Evolutionary conservation across 2,329 filamentous ascomycete genomes (phyloP), one percentile per base, ranked within the genome.

Genomic region (Parasarocladium wereldwijsianum): DNA sequence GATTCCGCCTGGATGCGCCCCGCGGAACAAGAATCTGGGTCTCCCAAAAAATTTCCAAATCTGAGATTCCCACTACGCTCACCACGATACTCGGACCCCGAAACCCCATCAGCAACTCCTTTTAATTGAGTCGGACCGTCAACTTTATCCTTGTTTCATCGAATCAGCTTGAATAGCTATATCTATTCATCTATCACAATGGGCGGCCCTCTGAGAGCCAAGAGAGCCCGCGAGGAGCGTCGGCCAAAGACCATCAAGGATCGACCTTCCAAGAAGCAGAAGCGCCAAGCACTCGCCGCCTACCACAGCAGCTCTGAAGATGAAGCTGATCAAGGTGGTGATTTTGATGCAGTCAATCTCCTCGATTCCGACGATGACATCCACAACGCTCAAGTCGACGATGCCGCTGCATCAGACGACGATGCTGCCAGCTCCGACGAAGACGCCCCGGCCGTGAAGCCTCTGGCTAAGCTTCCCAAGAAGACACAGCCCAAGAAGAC

Each of bases 331-430:
- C 21, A 49, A 8, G 46, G 47, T 17, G 44, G 58, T 28, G 53
- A 55, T 31, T 67, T 68, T 43, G 49, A 58, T 17, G 58, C 65
- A 3, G 62, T 68, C 36, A 59, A 69, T 38, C 52, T 71, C 11
- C 54, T 69, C 29, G 66, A 70, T 43, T 70, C 65, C 5, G 66
- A 72, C 40, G 66, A 70, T 32, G 64, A 70, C 32, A 57, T 71
- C 31, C 59, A 67, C 41, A 63, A 69, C 39, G 60, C 60, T 24
- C 46, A 49, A 5, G 63, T 60, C 12, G 66, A 72, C 35, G 64
- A 70, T 24, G 54, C 58, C 24, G 55, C 51, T 8, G 49, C 42
- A 10, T 56, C 54, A 0, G 57, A 48, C 9, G 49, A 53, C 3
- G 51, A 50, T 10, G 45, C 35, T n/a, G 50, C 49, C 6, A 54